These are phyloP conservation scores for Pyrus hybrid DNA, from an alignment of 331 rosid species.

Conservation along the genomic window DNA sequence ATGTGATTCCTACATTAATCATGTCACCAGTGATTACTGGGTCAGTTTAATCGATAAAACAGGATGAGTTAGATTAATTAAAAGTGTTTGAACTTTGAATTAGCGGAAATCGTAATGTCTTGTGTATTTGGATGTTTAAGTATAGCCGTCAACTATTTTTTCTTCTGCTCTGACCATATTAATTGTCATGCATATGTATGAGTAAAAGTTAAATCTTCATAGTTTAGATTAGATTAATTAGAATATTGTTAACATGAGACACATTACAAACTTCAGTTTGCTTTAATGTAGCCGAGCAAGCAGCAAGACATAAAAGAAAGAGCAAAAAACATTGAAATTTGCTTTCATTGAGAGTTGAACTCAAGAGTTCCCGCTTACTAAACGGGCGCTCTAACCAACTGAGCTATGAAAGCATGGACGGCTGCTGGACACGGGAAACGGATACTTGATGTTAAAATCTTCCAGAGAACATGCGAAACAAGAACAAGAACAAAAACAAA, in stretches of 20 bases:
- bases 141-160: not conserved
- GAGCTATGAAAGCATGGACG: constrained; percentile 50
- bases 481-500: too few relatives aligned
- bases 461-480: too few relatives aligned
- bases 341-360: constrained; percentile 89
- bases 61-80: not conserved
- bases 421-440: fast-evolving
- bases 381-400: constrained; percentile 93
- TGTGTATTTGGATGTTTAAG: not conserved
- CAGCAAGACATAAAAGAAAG: not conserved
- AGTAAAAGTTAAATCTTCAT: not conserved
- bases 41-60: not conserved
- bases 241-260: not conserved
- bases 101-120: not conserved
- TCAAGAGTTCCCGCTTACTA: constrained; percentile 97
- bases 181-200: too few relatives aligned
- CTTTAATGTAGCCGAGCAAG: not conserved
- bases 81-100: not conserved
- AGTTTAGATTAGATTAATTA: not conserved
- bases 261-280: not conserved
- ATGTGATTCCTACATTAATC: not conserved
- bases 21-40: constrained; percentile 2
- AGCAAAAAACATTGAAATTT: not conserved
- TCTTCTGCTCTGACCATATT: not conserved
- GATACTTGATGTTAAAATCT: too few relatives aligned